Percentiles rank a stretch among this genome's conserved stretches.
Conservation (phyloP, 331 rosid species). For the Quercus lobata region DNA sequence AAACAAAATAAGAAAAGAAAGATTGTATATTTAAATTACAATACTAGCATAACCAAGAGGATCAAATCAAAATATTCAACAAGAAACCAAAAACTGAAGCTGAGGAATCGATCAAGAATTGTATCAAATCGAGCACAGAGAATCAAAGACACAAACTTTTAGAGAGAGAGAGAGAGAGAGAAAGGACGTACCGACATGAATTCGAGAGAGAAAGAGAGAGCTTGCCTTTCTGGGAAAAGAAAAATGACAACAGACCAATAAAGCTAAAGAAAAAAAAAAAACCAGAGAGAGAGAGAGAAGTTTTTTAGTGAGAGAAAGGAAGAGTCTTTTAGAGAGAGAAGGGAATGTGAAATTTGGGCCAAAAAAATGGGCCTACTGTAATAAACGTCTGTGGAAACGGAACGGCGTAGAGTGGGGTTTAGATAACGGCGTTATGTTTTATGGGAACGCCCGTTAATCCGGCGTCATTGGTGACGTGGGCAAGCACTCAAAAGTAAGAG, state of each 20-base stretch:
- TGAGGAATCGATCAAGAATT: constrained; percentile 35
- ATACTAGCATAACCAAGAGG: neutral
- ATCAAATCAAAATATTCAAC: neutral
- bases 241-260: constrained; percentile 18
- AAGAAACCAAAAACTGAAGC: neutral
- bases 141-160: neutral
- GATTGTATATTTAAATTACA: neutral
- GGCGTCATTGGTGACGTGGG: constrained; percentile 16
- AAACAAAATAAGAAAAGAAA: too few relatives aligned
- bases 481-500: too few relatives aligned
- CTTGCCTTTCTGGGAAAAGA: constrained; percentile 20
- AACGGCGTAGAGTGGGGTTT: constrained; percentile 7
- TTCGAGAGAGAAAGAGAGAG: constrained; percentile 19
- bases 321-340: neutral
- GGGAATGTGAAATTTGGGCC: constrained; percentile 46
- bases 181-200: constrained; percentile 81
- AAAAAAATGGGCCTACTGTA: constrained; percentile 44
- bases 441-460: constrained; percentile 12
- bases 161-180: neutral
- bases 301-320: constrained; percentile 14
- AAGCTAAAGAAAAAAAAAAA: constrained; percentile 16
- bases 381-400: neutral
- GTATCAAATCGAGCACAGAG: constrained; percentile 13
- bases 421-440: constrained; percentile 29
- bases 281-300: constrained; percentile 13